Evolutionary conservation across 495 filamentous ascomycete species (phyloP).

Genomic region (Neurospora sp.): DNA sequence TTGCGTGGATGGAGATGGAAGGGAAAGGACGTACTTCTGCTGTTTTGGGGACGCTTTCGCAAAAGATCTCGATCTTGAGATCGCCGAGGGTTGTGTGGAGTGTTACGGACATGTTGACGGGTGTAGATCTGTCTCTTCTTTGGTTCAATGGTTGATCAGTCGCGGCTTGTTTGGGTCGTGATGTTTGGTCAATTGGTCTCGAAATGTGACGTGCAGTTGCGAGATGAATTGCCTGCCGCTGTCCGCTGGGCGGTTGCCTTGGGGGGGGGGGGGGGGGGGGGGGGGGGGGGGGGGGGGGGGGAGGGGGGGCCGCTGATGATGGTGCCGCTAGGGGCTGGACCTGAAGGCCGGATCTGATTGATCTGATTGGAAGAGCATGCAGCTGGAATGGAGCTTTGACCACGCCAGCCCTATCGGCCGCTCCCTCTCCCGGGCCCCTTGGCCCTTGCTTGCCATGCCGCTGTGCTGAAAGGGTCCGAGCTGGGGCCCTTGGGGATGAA

Average conservation of each 20-base stretch:
- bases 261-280: too few species aligned
- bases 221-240: not conserved
- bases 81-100: conserved; percentile 85
- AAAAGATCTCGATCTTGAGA: conserved; percentile 94
- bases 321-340: not conserved
- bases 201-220: not conserved
- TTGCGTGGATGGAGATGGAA: conserved; percentile 32
- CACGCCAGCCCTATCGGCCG: not conserved
- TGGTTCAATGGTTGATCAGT: not conserved
- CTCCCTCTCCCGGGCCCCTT: not conserved
- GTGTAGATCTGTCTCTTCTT: not conserved
- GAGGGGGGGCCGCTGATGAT: not conserved
- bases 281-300: too few species aligned
- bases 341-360: not conserved
- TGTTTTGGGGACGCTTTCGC: conserved; percentile 86
- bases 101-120: conserved; percentile 48
- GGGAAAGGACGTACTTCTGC: conserved; percentile 58
- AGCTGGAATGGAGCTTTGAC: not conserved
- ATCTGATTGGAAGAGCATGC: not conserved
- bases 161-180: not conserved
- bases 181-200: not conserved
- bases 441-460: not conserved
- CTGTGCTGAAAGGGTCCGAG: not conserved
- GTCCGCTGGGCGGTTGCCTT: not conserved
- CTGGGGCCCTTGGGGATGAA: not conserved